Base-by-base conservation (phyloP, 768 basidiomycete genomes). In the Leccinum boreale region DNA sequence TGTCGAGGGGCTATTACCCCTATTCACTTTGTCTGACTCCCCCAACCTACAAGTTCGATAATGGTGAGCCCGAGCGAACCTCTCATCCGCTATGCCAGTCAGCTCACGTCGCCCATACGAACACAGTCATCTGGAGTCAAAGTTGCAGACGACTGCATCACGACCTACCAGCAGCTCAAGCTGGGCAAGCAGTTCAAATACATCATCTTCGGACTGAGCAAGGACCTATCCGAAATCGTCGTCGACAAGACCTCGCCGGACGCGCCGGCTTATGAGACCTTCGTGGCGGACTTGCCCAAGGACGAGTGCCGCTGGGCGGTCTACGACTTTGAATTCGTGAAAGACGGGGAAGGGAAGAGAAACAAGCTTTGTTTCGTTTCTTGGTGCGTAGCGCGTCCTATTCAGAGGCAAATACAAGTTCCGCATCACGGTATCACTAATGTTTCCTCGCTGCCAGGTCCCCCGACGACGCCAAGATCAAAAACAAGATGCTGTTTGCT, bases 401-500 rank as follows among this genome's bases (percentile, higher is more conserved):
- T 26, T 26, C 19, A 44, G 42, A 19, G 42, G 42, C 19, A 12
- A 44, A 3, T 5, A 19, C 19, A 3, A 17, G 36, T 17, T 17
- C 36, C 36, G 14, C 17, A 17, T 9, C 8, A 24, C 53, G 31
- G 12, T 50, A 8, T n/a, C 12, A 17, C 47, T 63, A 14, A 61
- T 39, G 45, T 28, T 19, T 10, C 42, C 10, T 42, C n/a, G 0
- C 42, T 42, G 4, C 24, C 67, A 98, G 96, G 96, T 81, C 86
- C 19, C 95, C 96, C 61, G 93, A 95, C 67, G 75, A 72, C 45
- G 86, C 93, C 44, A 90, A 84, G 76, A 81, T 95, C 74, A 94
- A 90, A 77, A 79, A 84, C 70, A 98, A 95, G 86, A 98, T 98
- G 94, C 66, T 97, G 65, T 89, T 84, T 75, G 89, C 96, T 3